A percentile compares a stretch with the other conserved stretches of the same genome.
phyloP scores from a whole-genome alignment of 192 early-diverging fungal species.

The Coemansia sp. region DNA sequence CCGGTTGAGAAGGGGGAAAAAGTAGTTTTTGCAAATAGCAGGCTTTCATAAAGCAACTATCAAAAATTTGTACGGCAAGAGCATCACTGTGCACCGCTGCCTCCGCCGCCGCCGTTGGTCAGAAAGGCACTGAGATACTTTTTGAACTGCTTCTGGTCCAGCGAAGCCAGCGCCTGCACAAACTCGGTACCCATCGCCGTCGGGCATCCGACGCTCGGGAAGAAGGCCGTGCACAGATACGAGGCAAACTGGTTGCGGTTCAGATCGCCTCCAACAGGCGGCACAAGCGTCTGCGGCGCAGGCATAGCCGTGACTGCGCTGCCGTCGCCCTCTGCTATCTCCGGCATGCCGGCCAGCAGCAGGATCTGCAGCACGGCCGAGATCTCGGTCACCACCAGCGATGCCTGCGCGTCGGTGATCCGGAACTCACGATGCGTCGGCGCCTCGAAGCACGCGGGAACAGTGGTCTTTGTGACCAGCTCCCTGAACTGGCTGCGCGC shows the following conservation, averaged over 20 bases:
- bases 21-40: too few relatives aligned
- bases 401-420: slow-evolving; percentile 69
- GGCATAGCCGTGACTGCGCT: slow-evolving; percentile 20
- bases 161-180: slow-evolving; percentile 67
- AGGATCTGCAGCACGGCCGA: slow-evolving; percentile 54
- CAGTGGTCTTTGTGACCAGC: slow-evolving; percentile 72
- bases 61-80: not conserved
- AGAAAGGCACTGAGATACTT: slow-evolving; percentile 61
- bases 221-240: slow-evolving; percentile 33
- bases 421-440: slow-evolving; percentile 72
- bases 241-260: slow-evolving; percentile 42
- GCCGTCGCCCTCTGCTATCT: slow-evolving; percentile 26
- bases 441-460: slow-evolving; percentile 76
- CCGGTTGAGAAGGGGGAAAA: not conserved
- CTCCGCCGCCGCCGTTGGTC: slow-evolving; percentile 10
- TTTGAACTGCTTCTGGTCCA: slow-evolving; percentile 64
- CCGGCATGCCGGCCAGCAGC: slow-evolving; percentile 34
- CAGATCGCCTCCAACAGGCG: slow-evolving; percentile 38
- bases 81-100: not conserved
- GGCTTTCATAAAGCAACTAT: too few relatives aligned
- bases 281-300: slow-evolving; percentile 28
- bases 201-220: slow-evolving; percentile 58
- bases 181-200: slow-evolving; percentile 65
- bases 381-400: slow-evolving; percentile 60
- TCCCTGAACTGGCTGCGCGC: slow-evolving; percentile 58